These are phyloP conservation scores for Candida tetrigidarum DNA, from an alignment of 1,139 yeast species.

Conservation along the genomic window DNA sequence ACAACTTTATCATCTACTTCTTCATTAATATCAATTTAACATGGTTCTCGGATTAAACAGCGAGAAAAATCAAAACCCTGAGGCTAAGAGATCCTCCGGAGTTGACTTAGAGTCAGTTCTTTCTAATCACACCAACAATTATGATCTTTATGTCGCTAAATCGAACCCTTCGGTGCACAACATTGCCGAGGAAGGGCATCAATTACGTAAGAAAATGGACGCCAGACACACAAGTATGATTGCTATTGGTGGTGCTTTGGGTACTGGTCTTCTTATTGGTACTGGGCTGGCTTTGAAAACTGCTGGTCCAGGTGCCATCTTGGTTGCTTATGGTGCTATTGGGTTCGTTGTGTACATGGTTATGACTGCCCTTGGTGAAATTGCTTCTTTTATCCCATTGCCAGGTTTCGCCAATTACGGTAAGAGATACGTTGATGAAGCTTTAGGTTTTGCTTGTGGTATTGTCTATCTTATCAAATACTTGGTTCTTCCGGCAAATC, in stretches of 20 bases:
- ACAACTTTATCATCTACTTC: too few species aligned
- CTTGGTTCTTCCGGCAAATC: conserved; percentile 24
- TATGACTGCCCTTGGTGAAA: conserved; percentile 75
- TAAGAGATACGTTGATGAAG: conserved; percentile 65
- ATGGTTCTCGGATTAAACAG: conserved; percentile 9
- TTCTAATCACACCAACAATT: conserved; percentile 48
- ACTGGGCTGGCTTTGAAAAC: conserved; percentile 64
- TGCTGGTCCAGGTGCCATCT: conserved; percentile 74
- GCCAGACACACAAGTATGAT: conserved; percentile 80
- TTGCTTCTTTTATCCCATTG: conserved; percentile 73
- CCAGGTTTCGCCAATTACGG: conserved; percentile 78
- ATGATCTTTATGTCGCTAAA: conserved; percentile 49
- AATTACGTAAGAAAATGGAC: conserved; percentile 62
- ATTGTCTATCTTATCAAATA: conserved; percentile 30
- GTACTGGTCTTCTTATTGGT: conserved; percentile 71
- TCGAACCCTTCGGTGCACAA: conserved; percentile 46
- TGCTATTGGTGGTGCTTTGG: conserved; percentile 49
- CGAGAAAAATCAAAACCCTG: conserved; percentile 20
- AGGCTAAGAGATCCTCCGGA: conserved; percentile 7
- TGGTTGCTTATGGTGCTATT: conserved; percentile 62
- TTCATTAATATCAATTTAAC: too few species aligned
- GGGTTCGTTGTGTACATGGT: conserved; percentile 70
- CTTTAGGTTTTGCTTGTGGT: background rate
- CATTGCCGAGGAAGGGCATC: conserved; percentile 47
- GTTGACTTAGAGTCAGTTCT: conserved; percentile 17